Evolutionary conservation across 148 eudicot genomes (phyloP).

Genomic region (Euryodendron excelsum): DNA sequence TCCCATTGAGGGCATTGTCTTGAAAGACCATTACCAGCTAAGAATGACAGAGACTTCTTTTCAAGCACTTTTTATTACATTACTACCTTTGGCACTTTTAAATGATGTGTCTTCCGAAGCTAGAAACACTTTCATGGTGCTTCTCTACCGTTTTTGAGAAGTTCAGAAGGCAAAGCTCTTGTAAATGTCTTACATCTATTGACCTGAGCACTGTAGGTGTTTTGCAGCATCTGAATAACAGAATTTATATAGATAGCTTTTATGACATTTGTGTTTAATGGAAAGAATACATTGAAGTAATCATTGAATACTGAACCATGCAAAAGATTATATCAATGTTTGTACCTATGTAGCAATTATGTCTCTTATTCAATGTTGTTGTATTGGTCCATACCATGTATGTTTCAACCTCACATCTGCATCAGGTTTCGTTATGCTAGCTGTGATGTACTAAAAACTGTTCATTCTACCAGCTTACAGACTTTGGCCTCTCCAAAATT

Average conservation of each 20-base stretch:
- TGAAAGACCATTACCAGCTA: neutral
- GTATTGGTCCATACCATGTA: neutral
- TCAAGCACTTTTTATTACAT: neutral
- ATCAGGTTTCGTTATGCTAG: neutral
- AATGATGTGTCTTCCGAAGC: neutral
- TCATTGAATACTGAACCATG: neutral
- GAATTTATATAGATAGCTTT: neutral
- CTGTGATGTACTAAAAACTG: constrained; percentile 3
- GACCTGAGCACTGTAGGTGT: neutral
- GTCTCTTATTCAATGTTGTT: neutral
- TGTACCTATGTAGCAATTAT: neutral
- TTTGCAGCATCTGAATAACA: constrained; percentile 6
- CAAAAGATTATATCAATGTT: neutral
- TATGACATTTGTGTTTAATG: neutral
- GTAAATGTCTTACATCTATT: neutral
- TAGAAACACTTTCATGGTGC: neutral
- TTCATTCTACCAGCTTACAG: constrained; percentile 56
- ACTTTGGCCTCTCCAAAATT: constrained; percentile 63
- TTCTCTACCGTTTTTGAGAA: neutral
- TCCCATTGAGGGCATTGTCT: neutral
- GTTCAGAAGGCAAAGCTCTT: neutral
- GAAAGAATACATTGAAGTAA: neutral
- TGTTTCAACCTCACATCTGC: neutral
- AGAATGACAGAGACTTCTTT: neutral
- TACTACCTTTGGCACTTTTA: neutral